A percentile compares a stretch with the other conserved stretches of the same genome.
These are phyloP conservation scores for Leccinum solheimii DNA, from an alignment of 1,284 basidiomycete species.

Conservation along the genomic window DNA sequence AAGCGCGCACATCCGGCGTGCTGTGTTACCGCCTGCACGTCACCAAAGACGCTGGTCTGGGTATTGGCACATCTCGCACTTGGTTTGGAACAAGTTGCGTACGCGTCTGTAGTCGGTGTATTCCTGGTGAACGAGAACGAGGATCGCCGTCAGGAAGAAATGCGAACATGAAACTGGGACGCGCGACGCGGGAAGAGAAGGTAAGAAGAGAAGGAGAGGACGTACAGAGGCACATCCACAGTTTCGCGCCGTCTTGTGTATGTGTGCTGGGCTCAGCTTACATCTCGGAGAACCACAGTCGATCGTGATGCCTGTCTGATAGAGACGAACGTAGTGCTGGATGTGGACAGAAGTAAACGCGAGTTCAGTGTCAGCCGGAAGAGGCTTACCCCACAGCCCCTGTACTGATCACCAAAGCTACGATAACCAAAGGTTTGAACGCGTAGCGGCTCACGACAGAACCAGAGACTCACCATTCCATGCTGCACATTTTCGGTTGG, in stretches of 20 bases:
- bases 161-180: background rate
- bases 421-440: constrained; percentile 5
- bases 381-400: constrained; percentile 55
- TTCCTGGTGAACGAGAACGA: constrained; percentile 30
- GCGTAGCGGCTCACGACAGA: background rate
- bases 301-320: constrained; percentile 45
- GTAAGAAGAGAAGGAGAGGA: constrained; percentile 5
- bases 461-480: constrained; percentile 41
- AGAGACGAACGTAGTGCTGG: constrained; percentile 58
- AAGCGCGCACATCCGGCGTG: background rate
- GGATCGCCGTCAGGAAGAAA: background rate
- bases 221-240: constrained; percentile 37
- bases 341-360: background rate
- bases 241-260: constrained; percentile 43
- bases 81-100: constrained; percentile 50
- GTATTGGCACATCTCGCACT: constrained; percentile 46
- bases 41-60: constrained; percentile 27
- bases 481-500: constrained; percentile 40
- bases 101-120: constrained; percentile 44
- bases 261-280: constrained; percentile 44
- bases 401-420: constrained; percentile 64
- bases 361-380: constrained; percentile 1
- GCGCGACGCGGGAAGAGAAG: background rate
- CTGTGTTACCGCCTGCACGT: constrained; percentile 1
- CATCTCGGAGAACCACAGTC: constrained; percentile 47